Evolutionary conservation across 805 yeast genomes (phyloP).

Genomic region (Candida xiaguanensis): DNA sequence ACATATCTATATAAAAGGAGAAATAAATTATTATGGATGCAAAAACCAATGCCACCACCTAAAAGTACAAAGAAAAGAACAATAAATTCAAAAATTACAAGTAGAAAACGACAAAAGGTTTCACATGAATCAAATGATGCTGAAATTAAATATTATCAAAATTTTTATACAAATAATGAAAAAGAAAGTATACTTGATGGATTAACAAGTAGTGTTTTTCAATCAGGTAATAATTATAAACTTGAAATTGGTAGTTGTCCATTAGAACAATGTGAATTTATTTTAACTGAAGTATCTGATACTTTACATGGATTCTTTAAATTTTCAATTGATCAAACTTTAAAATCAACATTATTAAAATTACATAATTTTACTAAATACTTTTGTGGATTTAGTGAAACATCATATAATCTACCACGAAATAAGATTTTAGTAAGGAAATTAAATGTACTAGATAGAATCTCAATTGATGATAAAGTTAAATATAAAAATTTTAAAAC

Average conservation of each 20-base stretch:
- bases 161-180: constrained; percentile 6
- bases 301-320: constrained; percentile 17
- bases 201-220: constrained; percentile 18
- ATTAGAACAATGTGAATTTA: constrained; percentile 13
- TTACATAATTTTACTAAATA: constrained; percentile 10
- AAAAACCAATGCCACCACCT: not conserved
- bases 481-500: constrained; percentile 3
- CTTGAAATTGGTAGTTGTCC: not conserved
- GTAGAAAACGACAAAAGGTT: constrained; percentile 4
- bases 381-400: constrained; percentile 12
- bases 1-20: constrained; percentile 11
- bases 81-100: not conserved
- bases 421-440: constrained; percentile 10
- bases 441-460: constrained; percentile 13
- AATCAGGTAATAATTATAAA: constrained; percentile 15
- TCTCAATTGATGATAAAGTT: constrained; percentile 8
- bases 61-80: constrained; percentile 1
- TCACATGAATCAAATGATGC: not conserved
- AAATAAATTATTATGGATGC: constrained; percentile 12
- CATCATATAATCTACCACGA: constrained; percentile 7
- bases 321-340: constrained; percentile 6
- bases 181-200: constrained; percentile 18
- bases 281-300: constrained; percentile 19
- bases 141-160: not conserved
- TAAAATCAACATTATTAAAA: constrained; percentile 8